Base-by-base conservation (phyloP, 139 green algal species). In the Micractinium sp. region DNA sequence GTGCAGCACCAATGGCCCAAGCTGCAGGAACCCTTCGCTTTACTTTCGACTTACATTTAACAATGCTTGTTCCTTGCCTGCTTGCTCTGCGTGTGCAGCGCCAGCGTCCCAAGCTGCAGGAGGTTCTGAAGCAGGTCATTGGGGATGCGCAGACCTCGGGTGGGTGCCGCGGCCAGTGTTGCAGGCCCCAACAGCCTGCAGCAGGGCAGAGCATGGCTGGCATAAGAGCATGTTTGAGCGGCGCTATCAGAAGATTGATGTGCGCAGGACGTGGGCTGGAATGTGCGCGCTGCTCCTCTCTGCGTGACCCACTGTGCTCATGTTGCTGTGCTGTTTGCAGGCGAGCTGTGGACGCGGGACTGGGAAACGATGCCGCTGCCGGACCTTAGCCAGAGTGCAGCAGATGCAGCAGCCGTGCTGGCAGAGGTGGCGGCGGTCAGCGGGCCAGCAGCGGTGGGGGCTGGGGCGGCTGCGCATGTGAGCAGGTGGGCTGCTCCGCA, bases 301-400 rank as follows among this genome's bases (percentile, higher is more conserved):
- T n/a, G n/a, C n/a, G n/a, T n/a, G n/a, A n/a, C n/a, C n/a, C n/a
- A n/a, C n/a, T n/a, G n/a, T n/a, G n/a, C n/a, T n/a, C n/a, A n/a
- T n/a, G n/a, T 0, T 33, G 39, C 35, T 71, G 79, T 5, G 22
- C 63, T 76, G 60, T 35, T 5, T 56, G n/a, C 80, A 85, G 92
- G 91, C 38, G 90, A 94, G 89, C 61, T 94, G 56, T 95, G 91
- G 91, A 94, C 92, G 18, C 82, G 89, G 2, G 80, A 89, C 33
- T 95, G 93, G 93, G 93, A 94, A 60, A 88, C 88, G 2, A 66
- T 93, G 69, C 93, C 93, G 14, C 80, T 95, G 14, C 90, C 92
- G 36, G 81, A 94, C 63, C 61, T 93, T 27, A 38, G 33, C 3
- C 71, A 77, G 19, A 38, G 35, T 20, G 86, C 92, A 2, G 36